A percentile compares a stretch with the other conserved stretches of the same genome.
phyloP scores from a whole-genome alignment of 1,284 basidiomycete species.

The Ceratobasidium sp. region DNA sequence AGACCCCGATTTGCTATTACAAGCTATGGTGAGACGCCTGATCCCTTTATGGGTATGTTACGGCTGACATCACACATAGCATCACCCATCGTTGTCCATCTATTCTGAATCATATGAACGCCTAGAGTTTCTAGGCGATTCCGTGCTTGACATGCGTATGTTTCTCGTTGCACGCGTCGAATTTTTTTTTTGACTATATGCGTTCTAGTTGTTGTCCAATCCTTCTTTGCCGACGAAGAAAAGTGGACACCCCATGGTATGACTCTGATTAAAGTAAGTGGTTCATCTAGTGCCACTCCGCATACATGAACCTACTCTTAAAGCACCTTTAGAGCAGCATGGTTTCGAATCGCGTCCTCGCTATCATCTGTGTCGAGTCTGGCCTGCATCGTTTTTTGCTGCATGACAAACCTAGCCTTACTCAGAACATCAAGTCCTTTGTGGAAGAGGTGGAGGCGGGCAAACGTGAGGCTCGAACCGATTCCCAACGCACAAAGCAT shows the following conservation, averaged over 20 bases:
- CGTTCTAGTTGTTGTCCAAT: constrained; percentile 74
- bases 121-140: constrained; percentile 86
- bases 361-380: constrained; percentile 77
- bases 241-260: constrained; percentile 77
- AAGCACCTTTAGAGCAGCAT: constrained; percentile 72
- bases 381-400: constrained; percentile 74
- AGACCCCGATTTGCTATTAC: constrained; percentile 72
- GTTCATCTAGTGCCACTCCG: not conserved
- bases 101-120: constrained; percentile 74
- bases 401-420: constrained; percentile 69
- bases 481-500: constrained; percentile 68
- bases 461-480: constrained; percentile 66
- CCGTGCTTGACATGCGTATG: constrained; percentile 83
- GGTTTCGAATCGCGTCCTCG: constrained; percentile 82
- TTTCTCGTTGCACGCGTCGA: constrained; percentile 1
- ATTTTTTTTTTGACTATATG: constrained; percentile 45
- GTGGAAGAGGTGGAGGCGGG: constrained; percentile 64
- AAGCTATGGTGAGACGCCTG: constrained; percentile 72
- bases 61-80: constrained; percentile 60
- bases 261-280: constrained; percentile 77
- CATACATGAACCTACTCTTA: not conserved
- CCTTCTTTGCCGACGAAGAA: constrained; percentile 75
- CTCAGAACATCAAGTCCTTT: constrained; percentile 69
- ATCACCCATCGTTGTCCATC: constrained; percentile 72
- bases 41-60: not conserved